phyloP scores from a whole-genome alignment of 208 protist genomes.

The Leishmania aethiopica region DNA sequence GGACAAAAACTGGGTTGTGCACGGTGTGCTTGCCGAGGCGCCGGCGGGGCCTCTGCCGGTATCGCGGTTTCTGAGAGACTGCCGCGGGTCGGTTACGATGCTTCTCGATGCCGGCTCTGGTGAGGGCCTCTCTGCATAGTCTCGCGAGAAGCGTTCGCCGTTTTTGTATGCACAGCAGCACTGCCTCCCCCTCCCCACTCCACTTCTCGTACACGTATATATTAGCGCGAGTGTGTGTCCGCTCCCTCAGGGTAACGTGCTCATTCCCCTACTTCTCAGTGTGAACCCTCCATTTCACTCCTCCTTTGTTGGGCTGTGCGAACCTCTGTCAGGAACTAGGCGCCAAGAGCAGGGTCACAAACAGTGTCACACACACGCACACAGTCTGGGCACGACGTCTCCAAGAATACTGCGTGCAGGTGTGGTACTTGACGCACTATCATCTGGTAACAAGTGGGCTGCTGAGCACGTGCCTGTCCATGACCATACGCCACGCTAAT shows the following conservation, averaged over 20 bases:
- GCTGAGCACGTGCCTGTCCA: background rate
- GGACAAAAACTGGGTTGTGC: constrained; percentile 77
- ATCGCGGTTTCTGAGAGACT: constrained; percentile 66
- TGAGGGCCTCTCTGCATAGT: constrained; percentile 12
- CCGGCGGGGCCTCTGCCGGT: constrained; percentile 34
- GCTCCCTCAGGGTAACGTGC: background rate
- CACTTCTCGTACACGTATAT: background rate
- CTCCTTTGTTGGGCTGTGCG: background rate
- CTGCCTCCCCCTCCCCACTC: background rate
- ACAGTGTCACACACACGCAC: background rate
- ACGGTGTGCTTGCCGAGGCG: constrained; percentile 45
- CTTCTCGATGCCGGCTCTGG: constrained; percentile 45
- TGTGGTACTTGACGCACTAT: background rate
- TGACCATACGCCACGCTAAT: background rate
- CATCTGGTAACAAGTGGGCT: background rate
- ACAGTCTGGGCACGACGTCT: too few species aligned
- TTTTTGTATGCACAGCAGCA: too few species aligned
- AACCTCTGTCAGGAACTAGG: background rate
- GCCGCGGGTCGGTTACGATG: constrained; percentile 65
- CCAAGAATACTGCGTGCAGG: background rate
- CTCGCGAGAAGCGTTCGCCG: too few species aligned
- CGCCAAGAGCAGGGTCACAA: background rate
- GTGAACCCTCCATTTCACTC: background rate
- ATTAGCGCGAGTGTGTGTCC: background rate
- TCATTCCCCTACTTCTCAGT: background rate